Evolutionary conservation across 371 early-diverging fungal species (phyloP), one percentile per base, ranked within the genome.

Genomic region (Rhizopus sp.): DNA sequence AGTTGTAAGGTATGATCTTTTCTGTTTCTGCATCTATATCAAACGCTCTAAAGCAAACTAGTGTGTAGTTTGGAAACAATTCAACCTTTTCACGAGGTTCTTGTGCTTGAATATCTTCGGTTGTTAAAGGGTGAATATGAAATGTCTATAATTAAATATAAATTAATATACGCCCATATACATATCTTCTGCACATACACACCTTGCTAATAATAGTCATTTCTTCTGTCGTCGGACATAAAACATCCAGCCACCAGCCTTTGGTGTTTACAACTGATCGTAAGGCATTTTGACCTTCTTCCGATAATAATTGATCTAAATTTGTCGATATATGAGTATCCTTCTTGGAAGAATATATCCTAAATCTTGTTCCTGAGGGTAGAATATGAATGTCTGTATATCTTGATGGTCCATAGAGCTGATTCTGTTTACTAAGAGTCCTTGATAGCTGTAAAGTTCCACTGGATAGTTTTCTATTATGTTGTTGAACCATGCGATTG

Each of bases 191-290:
- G n/a, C 1, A 16, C 3, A 29, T 10, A 38, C 29, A 46, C 60
- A 84, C 82, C 72, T 85, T 84, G 67, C 85, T 82, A 16, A 93
- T 56, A 6, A 83, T 71, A 29, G 77, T 68, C 86, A 96, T 90
- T 68, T 96, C 97, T 17, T 85, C 81, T 17, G 81, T 75, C 5
- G 93, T 89, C 5, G 95, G 94, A 31, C 81, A 74, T 31, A 86
- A 64, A 3, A 92, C 85, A 68, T 97, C 93, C 7, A 97, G 67
- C 97, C 97, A 95, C 80, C 94, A 96, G 31, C 79, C 83, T 9
- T 75, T 75, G 15, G 73, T 64, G n/a, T 77, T 62, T 12, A 85
- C 64, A 48, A 82, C 70, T 2, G 63, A 61, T 16, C 73, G 71
- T 23, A 87, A 48, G 2, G 71, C 71, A 12, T 51, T 13, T 16